Evolutionary conservation across 176 grass and related monocot genomes (phyloP).

Genomic region (Carex cristatella): DNA sequence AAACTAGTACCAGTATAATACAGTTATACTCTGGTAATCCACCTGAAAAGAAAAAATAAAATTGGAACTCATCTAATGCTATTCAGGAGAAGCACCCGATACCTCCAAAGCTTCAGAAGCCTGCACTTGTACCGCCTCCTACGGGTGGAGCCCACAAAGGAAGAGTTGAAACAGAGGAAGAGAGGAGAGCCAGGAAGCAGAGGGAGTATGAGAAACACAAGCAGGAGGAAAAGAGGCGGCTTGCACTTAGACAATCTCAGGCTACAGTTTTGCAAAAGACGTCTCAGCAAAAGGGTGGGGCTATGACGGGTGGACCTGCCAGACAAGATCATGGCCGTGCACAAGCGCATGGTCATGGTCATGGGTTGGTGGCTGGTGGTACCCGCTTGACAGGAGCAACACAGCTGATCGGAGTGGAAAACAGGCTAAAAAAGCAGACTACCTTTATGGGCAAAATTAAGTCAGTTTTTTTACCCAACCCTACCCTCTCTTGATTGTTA

Average conservation of each 20-base stretch:
- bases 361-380: slow-evolving; percentile 16
- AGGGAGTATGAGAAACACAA: slow-evolving; percentile 85
- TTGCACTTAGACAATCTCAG: slow-evolving; percentile 68
- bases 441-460: slow-evolving; percentile 61
- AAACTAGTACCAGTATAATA: not conserved
- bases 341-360: not conserved
- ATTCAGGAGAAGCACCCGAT: not conserved
- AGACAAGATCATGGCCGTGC: not conserved
- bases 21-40: not conserved
- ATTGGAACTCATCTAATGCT: not conserved
- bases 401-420: slow-evolving; percentile 44
- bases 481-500: not conserved
- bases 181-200: slow-evolving; percentile 58
- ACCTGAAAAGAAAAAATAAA: not conserved
- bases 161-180: slow-evolving; percentile 67
- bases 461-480: not conserved
- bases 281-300: slow-evolving; percentile 24
- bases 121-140: slow-evolving; percentile 17
- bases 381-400: slow-evolving; percentile 16
- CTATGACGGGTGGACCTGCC: not conserved
- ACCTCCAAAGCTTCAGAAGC: slow-evolving; percentile 8
- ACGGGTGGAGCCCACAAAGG: slow-evolving; percentile 34
- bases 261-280: slow-evolving; percentile 84
- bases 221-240: slow-evolving; percentile 60
- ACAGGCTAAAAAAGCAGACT: slow-evolving; percentile 87